Evolutionary conservation across 129 eudicot genomes (phyloP).

Genomic region (Pittosporum tobira): DNA sequence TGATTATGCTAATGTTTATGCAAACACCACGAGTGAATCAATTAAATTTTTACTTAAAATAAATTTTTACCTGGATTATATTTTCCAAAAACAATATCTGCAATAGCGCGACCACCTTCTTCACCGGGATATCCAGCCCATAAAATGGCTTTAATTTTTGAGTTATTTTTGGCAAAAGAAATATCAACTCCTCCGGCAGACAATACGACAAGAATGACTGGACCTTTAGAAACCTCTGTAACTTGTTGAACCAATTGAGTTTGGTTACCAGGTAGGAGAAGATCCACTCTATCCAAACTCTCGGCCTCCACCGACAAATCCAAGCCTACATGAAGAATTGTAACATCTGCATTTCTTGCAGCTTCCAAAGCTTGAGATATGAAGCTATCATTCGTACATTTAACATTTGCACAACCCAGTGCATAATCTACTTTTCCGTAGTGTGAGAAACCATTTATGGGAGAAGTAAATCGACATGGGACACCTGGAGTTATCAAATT

Average conservation of each 20-base stretch:
- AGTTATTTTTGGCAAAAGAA: slow-evolving; percentile 8
- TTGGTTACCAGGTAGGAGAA: slow-evolving; percentile 33
- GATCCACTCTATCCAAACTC: slow-evolving; percentile 14
- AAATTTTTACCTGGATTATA: slow-evolving; percentile 26
- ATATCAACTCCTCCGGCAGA: slow-evolving; percentile 33
- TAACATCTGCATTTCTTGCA: slow-evolving; percentile 22
- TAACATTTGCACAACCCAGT: slow-evolving; percentile 8
- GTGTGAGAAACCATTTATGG: slow-evolving; percentile 10
- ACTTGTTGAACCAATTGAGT: slow-evolving; percentile 22
- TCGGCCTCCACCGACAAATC: slow-evolving; percentile 21
- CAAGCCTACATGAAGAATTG: slow-evolving; percentile 14
- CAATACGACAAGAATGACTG: slow-evolving; percentile 30
- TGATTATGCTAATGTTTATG: too few relatives aligned
- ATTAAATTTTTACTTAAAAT: neutral
- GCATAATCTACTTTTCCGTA: slow-evolving; percentile 3
- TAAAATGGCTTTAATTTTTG: slow-evolving; percentile 16
- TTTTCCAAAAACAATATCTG: slow-evolving; percentile 36
- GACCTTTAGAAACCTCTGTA: slow-evolving; percentile 22
- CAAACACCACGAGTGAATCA: too few relatives aligned
- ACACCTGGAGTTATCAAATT: slow-evolving; percentile 11
- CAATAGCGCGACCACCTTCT: slow-evolving; percentile 35
- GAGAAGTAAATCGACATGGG: slow-evolving; percentile 18
- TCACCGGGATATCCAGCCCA: slow-evolving; percentile 49
- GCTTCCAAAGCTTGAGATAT: slow-evolving; percentile 11
- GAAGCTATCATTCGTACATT: slow-evolving; percentile 8